phyloP scores from a whole-genome alignment of 2,329 filamentous ascomycete species.

The Fusarium irregulare region DNA sequence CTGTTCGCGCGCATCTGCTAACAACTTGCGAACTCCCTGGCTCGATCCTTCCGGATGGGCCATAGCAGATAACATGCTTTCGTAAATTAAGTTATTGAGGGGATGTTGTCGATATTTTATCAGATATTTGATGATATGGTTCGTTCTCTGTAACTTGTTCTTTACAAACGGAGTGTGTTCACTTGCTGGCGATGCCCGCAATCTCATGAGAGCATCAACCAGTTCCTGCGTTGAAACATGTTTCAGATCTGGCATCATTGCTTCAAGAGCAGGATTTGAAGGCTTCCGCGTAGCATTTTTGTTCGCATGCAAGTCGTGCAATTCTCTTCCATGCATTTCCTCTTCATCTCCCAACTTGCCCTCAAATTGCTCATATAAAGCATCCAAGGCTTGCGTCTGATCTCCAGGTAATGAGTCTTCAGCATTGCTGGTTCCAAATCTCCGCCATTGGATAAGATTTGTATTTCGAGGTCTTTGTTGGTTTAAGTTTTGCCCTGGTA shows the following conservation, averaged over 20 bases:
- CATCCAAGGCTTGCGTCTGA: background rate
- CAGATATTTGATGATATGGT: conserved; percentile 66
- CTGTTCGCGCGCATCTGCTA: conserved; percentile 76
- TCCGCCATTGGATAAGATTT: conserved; percentile 29
- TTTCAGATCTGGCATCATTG: conserved; percentile 10
- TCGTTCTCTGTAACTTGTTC: conserved; percentile 47
- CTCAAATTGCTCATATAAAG: conserved; percentile 9
- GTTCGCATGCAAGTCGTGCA: background rate
- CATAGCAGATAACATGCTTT: conserved; percentile 80
- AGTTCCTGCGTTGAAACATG: conserved; percentile 39
- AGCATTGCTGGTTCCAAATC: conserved; percentile 27
- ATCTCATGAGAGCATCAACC: conserved; percentile 42
- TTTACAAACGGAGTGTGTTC: conserved; percentile 32
- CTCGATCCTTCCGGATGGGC: conserved; percentile 75
- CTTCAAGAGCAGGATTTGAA: conserved; percentile 19
- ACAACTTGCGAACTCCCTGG: conserved; percentile 68
- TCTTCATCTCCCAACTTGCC: background rate
- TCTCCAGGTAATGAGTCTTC: background rate
- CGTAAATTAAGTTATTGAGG: conserved; percentile 73
- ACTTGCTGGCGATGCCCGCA: conserved; percentile 41
- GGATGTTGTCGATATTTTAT: conserved; percentile 65
- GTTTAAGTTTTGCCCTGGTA: conserved; percentile 6
- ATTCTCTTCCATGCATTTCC: background rate
- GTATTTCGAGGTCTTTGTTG: conserved; percentile 17
- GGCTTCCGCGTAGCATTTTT: background rate